A percentile compares a stretch with the other conserved stretches of the same genome.
Conservation (phyloP, 176 grass and related monocot genomes). For the Raddia guianensis region DNA sequence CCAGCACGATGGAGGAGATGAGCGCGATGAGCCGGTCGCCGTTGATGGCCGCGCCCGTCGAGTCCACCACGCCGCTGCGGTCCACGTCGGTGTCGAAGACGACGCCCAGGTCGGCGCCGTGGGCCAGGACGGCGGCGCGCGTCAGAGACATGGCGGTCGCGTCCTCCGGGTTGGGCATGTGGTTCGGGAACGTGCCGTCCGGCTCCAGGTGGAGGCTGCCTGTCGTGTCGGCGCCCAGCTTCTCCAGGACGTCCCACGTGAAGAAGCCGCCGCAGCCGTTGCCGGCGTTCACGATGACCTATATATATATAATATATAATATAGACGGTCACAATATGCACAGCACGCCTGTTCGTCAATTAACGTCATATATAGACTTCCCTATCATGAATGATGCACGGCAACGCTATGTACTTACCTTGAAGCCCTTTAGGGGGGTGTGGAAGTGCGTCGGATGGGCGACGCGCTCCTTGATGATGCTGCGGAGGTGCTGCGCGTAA, state of each 20-base stretch:
- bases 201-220: slow-evolving; percentile 81
- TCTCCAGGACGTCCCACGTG: slow-evolving; percentile 70
- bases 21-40: slow-evolving; percentile 81
- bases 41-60: slow-evolving; percentile 52
- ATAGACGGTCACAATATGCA: background rate
- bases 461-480: slow-evolving; percentile 66
- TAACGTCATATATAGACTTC: background rate
- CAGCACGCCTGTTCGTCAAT: background rate
- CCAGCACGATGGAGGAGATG: slow-evolving; percentile 71
- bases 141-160: slow-evolving; percentile 68
- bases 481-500: slow-evolving; percentile 70
- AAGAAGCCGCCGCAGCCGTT: slow-evolving; percentile 91
- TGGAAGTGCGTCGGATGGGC: slow-evolving; percentile 65
- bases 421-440: slow-evolving; percentile 64
- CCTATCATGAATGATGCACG: no score
- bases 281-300: slow-evolving; percentile 81
- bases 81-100: slow-evolving; percentile 95
- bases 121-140: slow-evolving; percentile 52
- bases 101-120: slow-evolving; percentile 67
- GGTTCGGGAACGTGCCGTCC: slow-evolving; percentile 82
- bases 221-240: slow-evolving; percentile 69
- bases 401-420: slow-evolving; percentile 5
- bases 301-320: no score
- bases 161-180: slow-evolving; percentile 90
- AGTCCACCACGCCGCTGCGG: slow-evolving; percentile 80